Conservation (phyloP, 228 moss, liverwort and hornwort genomes). For the Sphagnum fallax region DNA sequence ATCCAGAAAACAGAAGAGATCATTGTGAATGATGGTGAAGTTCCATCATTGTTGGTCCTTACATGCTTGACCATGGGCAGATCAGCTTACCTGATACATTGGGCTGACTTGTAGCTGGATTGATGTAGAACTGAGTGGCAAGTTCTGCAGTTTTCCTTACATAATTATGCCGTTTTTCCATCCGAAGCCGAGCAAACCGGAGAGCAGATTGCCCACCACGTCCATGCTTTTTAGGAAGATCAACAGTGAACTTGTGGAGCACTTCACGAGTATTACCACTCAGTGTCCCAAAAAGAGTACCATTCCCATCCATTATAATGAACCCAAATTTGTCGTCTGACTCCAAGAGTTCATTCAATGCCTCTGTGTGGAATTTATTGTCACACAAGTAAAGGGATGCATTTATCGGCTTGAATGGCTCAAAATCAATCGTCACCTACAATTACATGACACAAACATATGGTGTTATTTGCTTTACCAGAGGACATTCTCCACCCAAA, state of each 20-base stretch:
- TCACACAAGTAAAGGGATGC: constrained; percentile 87
- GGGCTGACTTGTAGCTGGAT: constrained; percentile 87
- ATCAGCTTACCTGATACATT: constrained; percentile 55
- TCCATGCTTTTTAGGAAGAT: constrained; percentile 94
- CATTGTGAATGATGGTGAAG: no score
- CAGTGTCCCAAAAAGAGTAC: constrained; percentile 83
- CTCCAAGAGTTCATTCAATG: constrained; percentile 83
- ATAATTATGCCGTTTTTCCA: constrained; percentile 98
- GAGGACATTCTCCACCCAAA: no score
- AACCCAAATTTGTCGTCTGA: constrained; percentile 98
- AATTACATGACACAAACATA: neutral
- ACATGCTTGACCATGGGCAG: no score
- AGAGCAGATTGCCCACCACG: constrained; percentile 96
- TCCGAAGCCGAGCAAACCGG: constrained; percentile 85
- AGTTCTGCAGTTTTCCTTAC: constrained; percentile 93
- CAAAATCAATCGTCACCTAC: constrained; percentile 84
- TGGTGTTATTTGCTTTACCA: no score
- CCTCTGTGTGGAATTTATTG: constrained; percentile 96
- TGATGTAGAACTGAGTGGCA: constrained; percentile 89
- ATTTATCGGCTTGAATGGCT: constrained; percentile 94
- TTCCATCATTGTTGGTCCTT: no score
- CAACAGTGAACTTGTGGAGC: constrained; percentile 93
- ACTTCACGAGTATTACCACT: constrained; percentile 91
- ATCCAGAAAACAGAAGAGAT: no score
- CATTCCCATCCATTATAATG: constrained; percentile 96